A percentile compares a stretch with the other conserved stretches of the same genome.
Evolutionary conservation across 73 alveolate genomes (phyloP).

Genomic region (Uronychia setigera): DNA sequence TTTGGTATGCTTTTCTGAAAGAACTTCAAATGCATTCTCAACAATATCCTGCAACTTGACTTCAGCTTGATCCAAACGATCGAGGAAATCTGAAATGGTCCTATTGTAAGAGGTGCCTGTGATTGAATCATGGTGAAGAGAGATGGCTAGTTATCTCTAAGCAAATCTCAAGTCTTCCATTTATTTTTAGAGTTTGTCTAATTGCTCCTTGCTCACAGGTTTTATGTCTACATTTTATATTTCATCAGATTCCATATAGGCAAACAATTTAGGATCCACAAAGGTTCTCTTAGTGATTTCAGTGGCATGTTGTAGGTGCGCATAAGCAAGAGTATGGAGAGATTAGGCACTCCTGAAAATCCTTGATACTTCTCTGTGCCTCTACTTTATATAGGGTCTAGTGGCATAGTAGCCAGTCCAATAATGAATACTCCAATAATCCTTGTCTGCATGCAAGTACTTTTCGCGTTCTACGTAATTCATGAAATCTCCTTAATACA

Average conservation of each 20-base stretch:
- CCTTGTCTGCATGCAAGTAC: slow-evolving; percentile 37
- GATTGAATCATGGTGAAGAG: slow-evolving; percentile 73
- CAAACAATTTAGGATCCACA: not conserved
- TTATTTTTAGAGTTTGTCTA: not conserved
- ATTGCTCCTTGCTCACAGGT: not conserved
- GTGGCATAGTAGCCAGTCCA: slow-evolving; percentile 67
- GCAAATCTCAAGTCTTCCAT: not conserved
- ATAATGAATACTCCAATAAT: slow-evolving; percentile 20
- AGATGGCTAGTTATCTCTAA: not conserved
- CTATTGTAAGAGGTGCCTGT: slow-evolving; percentile 67
- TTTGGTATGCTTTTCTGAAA: too few relatives aligned
- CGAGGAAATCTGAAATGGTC: not conserved
- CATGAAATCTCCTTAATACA: slow-evolving; percentile 22
- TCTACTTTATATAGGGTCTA: slow-evolving; percentile 28
- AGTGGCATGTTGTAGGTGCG: not conserved
- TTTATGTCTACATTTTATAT: too few relatives aligned
- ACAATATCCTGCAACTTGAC: too few relatives aligned
- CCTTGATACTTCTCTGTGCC: slow-evolving; percentile 7
- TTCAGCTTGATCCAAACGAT: not conserved
- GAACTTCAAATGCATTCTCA: not conserved
- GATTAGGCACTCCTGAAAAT: slow-evolving; percentile 3
- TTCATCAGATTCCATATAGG: not conserved
- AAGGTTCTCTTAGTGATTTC: not conserved
- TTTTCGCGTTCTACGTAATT: slow-evolving; percentile 46
- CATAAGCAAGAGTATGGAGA: not conserved